Evolutionary conservation across 2,329 filamentous ascomycete genomes (phyloP).

Genomic region (Didymellaceae sp.): DNA sequence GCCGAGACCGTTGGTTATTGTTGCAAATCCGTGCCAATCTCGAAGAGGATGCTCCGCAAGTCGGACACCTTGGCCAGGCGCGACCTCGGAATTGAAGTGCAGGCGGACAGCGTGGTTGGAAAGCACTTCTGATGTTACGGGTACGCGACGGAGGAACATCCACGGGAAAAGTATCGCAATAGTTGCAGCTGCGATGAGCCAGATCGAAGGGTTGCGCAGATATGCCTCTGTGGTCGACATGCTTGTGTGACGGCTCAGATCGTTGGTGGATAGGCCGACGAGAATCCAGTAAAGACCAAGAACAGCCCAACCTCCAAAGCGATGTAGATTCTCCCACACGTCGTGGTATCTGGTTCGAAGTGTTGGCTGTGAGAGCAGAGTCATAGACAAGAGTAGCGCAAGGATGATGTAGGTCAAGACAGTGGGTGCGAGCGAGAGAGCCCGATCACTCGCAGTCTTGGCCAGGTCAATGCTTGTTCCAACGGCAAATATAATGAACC

Average conservation of each 20-base stretch:
- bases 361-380: constrained; percentile 37
- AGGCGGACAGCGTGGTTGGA: constrained; percentile 77
- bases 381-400: constrained; percentile 39
- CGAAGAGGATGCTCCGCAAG: constrained; percentile 41
- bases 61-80: constrained; percentile 42
- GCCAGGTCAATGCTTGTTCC: constrained; percentile 43
- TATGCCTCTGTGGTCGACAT: constrained; percentile 45
- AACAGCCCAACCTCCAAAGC: constrained; percentile 48
- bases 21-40: constrained; percentile 51
- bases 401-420: constrained; percentile 43
- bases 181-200: constrained; percentile 73
- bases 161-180: constrained; percentile 75
- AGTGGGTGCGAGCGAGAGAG: constrained; percentile 31
- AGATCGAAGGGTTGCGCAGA: constrained; percentile 57
- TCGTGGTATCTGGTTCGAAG: constrained; percentile 46
- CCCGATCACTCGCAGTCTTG: constrained; percentile 27
- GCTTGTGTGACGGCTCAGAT: constrained; percentile 27
- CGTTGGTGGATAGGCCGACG: constrained; percentile 34
- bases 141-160: constrained; percentile 72
- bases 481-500: constrained; percentile 55
- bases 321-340: constrained; percentile 45
- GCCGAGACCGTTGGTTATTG: constrained; percentile 42
- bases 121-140: constrained; percentile 70
- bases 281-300: constrained; percentile 48
- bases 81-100: constrained; percentile 53